Evolutionary conservation across 306 rosid species (phyloP).

Genomic region (Lotus japonicus): DNA sequence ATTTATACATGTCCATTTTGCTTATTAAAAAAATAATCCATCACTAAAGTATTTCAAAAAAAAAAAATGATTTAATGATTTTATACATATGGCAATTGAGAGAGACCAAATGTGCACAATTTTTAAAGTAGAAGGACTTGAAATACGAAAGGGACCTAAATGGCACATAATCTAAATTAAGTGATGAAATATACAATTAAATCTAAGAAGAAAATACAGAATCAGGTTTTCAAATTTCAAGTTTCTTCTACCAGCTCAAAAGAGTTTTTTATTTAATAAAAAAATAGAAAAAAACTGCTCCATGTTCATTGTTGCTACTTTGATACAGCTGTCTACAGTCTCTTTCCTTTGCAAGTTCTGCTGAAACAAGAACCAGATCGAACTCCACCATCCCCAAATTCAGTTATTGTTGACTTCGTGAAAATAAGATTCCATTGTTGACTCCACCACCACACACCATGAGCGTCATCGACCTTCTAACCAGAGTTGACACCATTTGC

Average conservation of each 20-base stretch:
- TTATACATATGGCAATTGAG: too few relatives aligned
- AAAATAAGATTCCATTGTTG: background rate
- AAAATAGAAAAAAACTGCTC: background rate
- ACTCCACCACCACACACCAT: constrained; percentile 31
- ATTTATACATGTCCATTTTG: too few relatives aligned
- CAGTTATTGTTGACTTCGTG: background rate
- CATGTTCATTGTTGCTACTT: background rate
- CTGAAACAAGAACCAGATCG: constrained; percentile 11
- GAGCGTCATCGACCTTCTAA: constrained; percentile 93
- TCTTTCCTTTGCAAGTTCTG: background rate
- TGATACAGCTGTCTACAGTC: constrained; percentile 9
- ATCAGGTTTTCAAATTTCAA: too few relatives aligned
- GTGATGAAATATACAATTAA: too few relatives aligned
- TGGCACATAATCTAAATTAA: too few relatives aligned
- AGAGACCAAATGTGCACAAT: too few relatives aligned
- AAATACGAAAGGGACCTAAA: too few relatives aligned
- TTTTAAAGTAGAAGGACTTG: too few relatives aligned
- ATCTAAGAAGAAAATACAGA: too few relatives aligned
- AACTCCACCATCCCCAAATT: background rate
- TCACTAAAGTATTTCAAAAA: too few relatives aligned
- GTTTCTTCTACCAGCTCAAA: background rate
- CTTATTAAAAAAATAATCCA: too few relatives aligned
- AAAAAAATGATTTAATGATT: too few relatives aligned
- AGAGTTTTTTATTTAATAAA: background rate
- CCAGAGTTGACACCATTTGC: constrained; percentile 94